phyloP scores from a whole-genome alignment of 257 asterid species.

The Jaltomata sinuosa region DNA sequence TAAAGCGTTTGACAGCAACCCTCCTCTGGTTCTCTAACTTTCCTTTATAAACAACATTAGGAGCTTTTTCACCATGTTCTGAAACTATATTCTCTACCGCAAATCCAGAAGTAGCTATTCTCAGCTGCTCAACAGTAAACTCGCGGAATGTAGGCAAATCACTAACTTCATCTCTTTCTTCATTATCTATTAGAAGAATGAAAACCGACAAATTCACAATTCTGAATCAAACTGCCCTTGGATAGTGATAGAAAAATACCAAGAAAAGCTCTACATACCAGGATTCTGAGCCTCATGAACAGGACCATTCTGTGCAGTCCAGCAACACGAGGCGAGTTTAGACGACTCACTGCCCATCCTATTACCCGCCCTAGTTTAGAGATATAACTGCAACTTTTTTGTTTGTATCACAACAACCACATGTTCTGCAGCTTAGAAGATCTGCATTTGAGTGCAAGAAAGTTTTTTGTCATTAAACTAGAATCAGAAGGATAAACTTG shows the following conservation, averaged over 20 bases:
- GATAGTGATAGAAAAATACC: neutral
- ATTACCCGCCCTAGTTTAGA: neutral
- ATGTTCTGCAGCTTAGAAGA: neutral
- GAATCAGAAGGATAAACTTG: neutral
- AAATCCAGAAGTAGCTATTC: slow-evolving; percentile 79
- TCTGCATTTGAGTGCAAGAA: neutral
- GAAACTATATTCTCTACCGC: slow-evolving; percentile 92
- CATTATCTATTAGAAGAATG: slow-evolving; percentile 29
- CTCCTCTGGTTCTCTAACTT: slow-evolving; percentile 80
- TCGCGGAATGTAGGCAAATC: slow-evolving; percentile 81
- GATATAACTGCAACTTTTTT: neutral
- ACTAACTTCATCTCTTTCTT: slow-evolving; percentile 48
- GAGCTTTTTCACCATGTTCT: slow-evolving; percentile 97
- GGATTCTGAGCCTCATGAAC: slow-evolving; percentile 14
- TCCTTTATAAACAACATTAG: slow-evolving; percentile 29
- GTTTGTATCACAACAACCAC: neutral
- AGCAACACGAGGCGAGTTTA: slow-evolving; percentile 26
- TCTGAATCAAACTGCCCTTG: neutral
- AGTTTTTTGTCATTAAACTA: neutral
- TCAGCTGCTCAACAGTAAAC: slow-evolving; percentile 72
- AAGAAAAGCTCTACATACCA: slow-evolving; percentile 10
- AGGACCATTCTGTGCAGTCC: slow-evolving; percentile 22
- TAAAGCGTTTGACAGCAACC: slow-evolving; percentile 90
- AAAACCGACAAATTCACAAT: neutral
- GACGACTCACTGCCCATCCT: slow-evolving; percentile 38